Evolutionary conservation across 2,329 filamentous ascomycete genomes (phyloP).

Genomic region (Aspergillus sp.): DNA sequence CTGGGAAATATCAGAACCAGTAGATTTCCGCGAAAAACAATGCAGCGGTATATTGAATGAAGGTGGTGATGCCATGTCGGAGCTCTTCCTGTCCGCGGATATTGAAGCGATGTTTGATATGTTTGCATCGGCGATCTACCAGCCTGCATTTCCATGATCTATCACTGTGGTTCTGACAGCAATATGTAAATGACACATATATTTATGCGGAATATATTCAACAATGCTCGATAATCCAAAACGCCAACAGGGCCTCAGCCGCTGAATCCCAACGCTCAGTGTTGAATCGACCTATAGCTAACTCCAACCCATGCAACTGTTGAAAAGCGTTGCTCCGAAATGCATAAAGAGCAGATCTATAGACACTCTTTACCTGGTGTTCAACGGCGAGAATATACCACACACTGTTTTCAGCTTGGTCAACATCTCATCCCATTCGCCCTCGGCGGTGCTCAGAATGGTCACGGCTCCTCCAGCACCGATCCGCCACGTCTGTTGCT

Average conservation of each 20-base stretch:
- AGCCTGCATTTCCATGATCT: not conserved
- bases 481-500: constrained; percentile 64
- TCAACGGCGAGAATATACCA: constrained; percentile 38
- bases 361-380: not conserved
- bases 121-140: not conserved
- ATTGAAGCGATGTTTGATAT: not conserved
- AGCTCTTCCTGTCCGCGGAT: not conserved
- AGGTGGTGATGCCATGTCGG: not conserved
- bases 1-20: not conserved
- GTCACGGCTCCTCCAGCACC: constrained; percentile 92
- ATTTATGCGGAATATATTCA: not conserved
- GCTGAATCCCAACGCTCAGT: not conserved
- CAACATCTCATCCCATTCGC: constrained; percentile 89
- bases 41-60: not conserved
- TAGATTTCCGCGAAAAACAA: not conserved
- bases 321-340: not conserved
- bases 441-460: constrained; percentile 72
- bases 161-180: not conserved
- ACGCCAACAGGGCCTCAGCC: not conserved
- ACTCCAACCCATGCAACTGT: not conserved
- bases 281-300: not conserved
- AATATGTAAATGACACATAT: not conserved
- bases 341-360: not conserved
- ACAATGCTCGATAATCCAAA: not conserved
- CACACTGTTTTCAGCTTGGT: constrained; percentile 60